Conservation (phyloP, 1,139 yeast species). For the Taphrina populina region DNA sequence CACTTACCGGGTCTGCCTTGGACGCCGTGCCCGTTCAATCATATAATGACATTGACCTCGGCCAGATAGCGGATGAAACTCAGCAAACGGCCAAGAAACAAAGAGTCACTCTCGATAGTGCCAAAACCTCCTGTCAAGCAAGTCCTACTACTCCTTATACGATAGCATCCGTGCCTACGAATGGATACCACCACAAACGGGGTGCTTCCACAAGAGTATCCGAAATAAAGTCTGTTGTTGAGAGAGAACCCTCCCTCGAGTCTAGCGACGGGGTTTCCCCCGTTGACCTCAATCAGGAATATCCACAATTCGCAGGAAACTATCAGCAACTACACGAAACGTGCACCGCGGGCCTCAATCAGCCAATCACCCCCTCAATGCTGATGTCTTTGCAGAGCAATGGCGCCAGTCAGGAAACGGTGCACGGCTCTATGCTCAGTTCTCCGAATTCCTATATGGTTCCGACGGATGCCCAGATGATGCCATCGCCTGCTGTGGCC, state of each 20-base stretch:
- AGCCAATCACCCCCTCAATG: conserved; percentile 32
- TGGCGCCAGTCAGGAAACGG: no score
- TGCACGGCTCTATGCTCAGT: no score
- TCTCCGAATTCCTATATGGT: not conserved
- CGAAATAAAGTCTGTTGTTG: not conserved
- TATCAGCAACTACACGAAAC: no score
- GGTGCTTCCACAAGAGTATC: conserved; percentile 1
- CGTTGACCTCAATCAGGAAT: conserved; percentile 3
- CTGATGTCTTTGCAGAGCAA: conserved; percentile 22
- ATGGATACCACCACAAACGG: conserved; percentile 8
- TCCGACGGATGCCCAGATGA: conserved; percentile 1
- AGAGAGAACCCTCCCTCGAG: conserved; percentile 21
- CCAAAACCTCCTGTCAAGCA: conserved; percentile 6
- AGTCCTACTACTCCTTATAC: conserved; percentile 9
- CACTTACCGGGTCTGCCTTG: conserved; percentile 25
- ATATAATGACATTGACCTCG: not conserved
- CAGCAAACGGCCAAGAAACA: conserved; percentile 13
- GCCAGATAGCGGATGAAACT: not conserved
- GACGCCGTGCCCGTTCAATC: not conserved
- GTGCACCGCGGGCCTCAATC: conserved; percentile 7
- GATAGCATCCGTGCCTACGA: not conserved
- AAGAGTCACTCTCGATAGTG: not conserved
- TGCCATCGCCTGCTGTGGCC: conserved; percentile 11
- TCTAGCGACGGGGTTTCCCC: conserved; percentile 26
- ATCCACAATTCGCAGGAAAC: not conserved